These are phyloP conservation scores for Emericellopsis cladophorae DNA, from an alignment of 2,329 filamentous ascomycete species.

Conservation along the genomic window DNA sequence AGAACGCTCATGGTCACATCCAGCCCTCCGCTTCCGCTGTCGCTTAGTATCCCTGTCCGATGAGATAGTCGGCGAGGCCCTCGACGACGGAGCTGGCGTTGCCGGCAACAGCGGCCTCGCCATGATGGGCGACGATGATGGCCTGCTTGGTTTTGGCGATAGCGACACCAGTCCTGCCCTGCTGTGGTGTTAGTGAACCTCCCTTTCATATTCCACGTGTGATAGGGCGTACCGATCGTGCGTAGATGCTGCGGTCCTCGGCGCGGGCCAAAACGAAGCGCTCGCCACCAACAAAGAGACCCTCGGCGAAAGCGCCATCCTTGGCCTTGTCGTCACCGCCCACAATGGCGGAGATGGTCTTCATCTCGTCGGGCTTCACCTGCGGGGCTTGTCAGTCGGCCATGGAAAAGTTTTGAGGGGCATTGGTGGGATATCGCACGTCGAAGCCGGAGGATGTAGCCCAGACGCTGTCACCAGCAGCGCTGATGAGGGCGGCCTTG, in stretches of 20 bases:
- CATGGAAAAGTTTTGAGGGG: background rate
- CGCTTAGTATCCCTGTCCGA: conserved; percentile 61
- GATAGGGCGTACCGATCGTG: conserved; percentile 56
- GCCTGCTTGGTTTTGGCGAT: conserved; percentile 82
- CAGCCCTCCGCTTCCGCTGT: background rate
- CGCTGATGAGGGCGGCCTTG: conserved; percentile 75
- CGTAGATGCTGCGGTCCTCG: conserved; percentile 71
- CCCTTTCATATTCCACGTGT: background rate
- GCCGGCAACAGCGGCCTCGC: conserved; percentile 58
- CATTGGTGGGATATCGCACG: conserved; percentile 35
- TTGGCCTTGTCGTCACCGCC: conserved; percentile 29
- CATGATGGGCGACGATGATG: conserved; percentile 80
- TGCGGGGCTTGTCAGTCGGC: conserved; percentile 5
- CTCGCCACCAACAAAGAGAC: conserved; percentile 62
- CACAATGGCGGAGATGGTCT: conserved; percentile 42
- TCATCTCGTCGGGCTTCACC: conserved; percentile 41
- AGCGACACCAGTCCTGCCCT: conserved; percentile 68
- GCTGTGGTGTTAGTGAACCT: conserved; percentile 1
- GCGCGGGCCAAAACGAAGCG: conserved; percentile 68
- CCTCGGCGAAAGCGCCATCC: conserved; percentile 57
- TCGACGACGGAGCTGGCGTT: conserved; percentile 70
- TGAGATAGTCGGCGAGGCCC: conserved; percentile 77
- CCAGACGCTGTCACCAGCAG: conserved; percentile 71
- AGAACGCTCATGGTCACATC: background rate
- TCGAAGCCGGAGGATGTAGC: conserved; percentile 57